A percentile compares a stretch with the other conserved stretches of the same genome.
Evolutionary conservation across 2,329 filamentous ascomycete species (phyloP).

Genomic region (Aotearoamyces nothofagi): DNA sequence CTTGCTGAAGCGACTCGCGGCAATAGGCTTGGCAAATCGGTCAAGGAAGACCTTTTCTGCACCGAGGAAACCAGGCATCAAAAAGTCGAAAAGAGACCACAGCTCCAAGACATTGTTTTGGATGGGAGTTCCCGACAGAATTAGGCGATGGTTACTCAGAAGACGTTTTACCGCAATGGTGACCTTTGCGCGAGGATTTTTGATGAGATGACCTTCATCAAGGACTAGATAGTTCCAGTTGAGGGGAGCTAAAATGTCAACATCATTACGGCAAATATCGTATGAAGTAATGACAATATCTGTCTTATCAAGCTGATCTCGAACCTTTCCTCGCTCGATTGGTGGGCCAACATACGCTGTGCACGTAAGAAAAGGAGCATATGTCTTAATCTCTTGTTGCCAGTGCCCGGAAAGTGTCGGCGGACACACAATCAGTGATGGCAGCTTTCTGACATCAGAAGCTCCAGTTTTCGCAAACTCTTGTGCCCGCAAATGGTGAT

Average conservation of each 20-base stretch:
- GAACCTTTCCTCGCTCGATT: slow-evolving; percentile 58
- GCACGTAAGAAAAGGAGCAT: slow-evolving; percentile 83
- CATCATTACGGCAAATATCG: slow-evolving; percentile 92
- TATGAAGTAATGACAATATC: slow-evolving; percentile 97
- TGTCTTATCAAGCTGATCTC: slow-evolving; percentile 54
- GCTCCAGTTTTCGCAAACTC: slow-evolving; percentile 75
- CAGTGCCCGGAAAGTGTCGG: slow-evolving; percentile 94
- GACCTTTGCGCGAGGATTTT: slow-evolving; percentile 95
- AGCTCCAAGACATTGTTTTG: slow-evolving; percentile 96
- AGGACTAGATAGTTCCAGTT: slow-evolving; percentile 97
- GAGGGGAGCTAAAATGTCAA: slow-evolving; percentile 66
- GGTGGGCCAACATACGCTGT: slow-evolving; percentile 87
- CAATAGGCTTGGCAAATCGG: slow-evolving; percentile 78
- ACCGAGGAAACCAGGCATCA: slow-evolving; percentile 96
- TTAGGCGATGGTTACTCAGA: slow-evolving; percentile 83
- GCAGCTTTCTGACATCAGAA: slow-evolving; percentile 62
- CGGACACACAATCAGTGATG: slow-evolving; percentile 89
- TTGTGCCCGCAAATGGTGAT: slow-evolving; percentile 85
- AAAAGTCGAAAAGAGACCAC: slow-evolving; percentile 96
- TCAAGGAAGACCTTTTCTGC: slow-evolving; percentile 92
- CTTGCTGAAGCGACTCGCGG: slow-evolving; percentile 87
- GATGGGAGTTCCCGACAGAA: slow-evolving; percentile 91
- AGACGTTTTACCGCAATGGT: slow-evolving; percentile 84
- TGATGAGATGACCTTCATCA: slow-evolving; percentile 95
- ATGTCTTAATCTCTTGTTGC: slow-evolving; percentile 94